Evolutionary conservation across 441 rosid genomes (phyloP), one percentile per base, ranked within the genome.

Genomic region (Euphorbia corollata): DNA sequence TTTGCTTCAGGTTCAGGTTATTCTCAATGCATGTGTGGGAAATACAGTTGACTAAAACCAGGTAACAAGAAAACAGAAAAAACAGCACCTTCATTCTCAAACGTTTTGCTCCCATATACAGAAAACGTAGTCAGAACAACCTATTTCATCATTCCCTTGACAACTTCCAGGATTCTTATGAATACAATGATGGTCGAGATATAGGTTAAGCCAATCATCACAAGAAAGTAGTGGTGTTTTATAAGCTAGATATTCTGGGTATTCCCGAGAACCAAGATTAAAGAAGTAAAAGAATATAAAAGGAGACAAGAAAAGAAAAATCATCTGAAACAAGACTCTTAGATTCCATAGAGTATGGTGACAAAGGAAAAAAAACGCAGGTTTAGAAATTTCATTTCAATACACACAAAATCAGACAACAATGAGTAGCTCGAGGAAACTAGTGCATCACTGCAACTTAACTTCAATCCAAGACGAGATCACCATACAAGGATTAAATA

Each of bases 31-130:
- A 47, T 39, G 27, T 59, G 16, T 13, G 57, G 50, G 11, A 16
- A 19, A 68, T 38, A 54, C 34, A 41, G 39, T 61, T 19, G 36
- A 64, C 54, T 18, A 30, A 48, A 68, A 68, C 41, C 48, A 60
- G 39, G 62, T 56, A 63, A 43, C 56, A 68, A 74, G 54, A 59
- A 45, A 56, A 43, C 38, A 65, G n/a, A n/a, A 19, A 68, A 54
- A 24, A 43, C 47, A 55, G n/a, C 27, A 75, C 30, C 66, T 65
- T 68, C 58, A n/a, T 55, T 34, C 68, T 69, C 89, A 45, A 53
- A 91, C 97, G 96, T 91, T 88, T 89, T 61, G 92, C 91, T 82
- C 98, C 99, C 87, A 91, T 87, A 74, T 94, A 91, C 73, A 94
- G 91, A 83, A 91, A 94, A 15, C 92, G 94, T 91, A 94, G 84